Evolutionary conservation across 345 rosid genomes (phyloP).

Genomic region (Eucalyptus cloeziana): DNA sequence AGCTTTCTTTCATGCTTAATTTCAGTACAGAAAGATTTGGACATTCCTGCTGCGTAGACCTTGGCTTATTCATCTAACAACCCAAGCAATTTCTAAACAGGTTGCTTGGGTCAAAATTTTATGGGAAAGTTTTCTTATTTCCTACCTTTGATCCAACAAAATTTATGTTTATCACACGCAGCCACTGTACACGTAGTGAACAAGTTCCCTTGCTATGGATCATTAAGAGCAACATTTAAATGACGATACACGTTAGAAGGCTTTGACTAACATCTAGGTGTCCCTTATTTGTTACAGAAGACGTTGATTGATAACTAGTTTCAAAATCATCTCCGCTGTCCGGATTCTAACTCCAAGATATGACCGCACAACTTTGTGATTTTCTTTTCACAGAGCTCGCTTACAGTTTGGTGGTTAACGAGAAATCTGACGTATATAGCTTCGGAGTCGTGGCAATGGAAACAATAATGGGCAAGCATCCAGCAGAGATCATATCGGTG

Average conservation of each 20-base stretch:
- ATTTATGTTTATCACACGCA: neutral
- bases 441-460: slow-evolving; percentile 8
- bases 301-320: neutral
- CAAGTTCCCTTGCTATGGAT: neutral
- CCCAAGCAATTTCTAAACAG: neutral
- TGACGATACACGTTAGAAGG: neutral
- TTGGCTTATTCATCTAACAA: neutral
- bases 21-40: neutral
- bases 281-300: neutral
- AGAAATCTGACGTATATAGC: slow-evolving; percentile 11
- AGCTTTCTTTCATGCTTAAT: neutral
- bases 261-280: neutral
- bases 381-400: slow-evolving; percentile 4
- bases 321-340: neutral
- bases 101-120: neutral
- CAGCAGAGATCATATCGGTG: neutral
- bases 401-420: slow-evolving; percentile 1
- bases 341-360: neutral
- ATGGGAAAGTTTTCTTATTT: neutral
- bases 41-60: neutral
- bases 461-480: slow-evolving; percentile 7
- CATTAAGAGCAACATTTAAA: neutral
- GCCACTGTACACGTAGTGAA: neutral
- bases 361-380: neutral
- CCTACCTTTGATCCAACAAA: neutral